Conservation (phyloP, 2,329 filamentous ascomycete genomes). For the Penicillium glabrum region DNA sequence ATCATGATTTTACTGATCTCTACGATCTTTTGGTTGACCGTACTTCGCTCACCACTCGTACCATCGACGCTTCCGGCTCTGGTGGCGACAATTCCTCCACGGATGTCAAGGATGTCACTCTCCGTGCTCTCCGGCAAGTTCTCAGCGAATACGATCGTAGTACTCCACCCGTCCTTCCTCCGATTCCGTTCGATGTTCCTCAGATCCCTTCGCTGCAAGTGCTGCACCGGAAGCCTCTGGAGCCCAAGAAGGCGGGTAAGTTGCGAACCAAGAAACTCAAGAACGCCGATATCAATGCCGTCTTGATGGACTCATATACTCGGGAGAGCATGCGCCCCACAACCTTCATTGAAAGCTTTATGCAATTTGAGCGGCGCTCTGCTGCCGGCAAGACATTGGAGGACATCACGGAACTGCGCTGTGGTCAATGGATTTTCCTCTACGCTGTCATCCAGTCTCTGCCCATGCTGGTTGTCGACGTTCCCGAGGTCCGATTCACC, state of each 20-base stretch:
- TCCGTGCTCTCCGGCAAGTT: constrained; percentile 72
- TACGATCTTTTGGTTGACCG: constrained; percentile 90
- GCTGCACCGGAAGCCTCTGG: constrained; percentile 63
- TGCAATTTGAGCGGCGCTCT: constrained; percentile 48
- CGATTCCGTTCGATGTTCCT: constrained; percentile 86
- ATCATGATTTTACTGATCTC: constrained; percentile 79
- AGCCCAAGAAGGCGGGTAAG: constrained; percentile 72
- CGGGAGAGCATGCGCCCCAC: constrained; percentile 62
- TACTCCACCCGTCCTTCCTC: constrained; percentile 83
- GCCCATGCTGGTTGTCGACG: constrained; percentile 51
- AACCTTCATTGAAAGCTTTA: constrained; percentile 48
- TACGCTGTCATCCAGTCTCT: constrained; percentile 52
- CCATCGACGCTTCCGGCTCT: constrained; percentile 65
- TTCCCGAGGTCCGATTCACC: constrained; percentile 44
- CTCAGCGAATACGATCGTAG: constrained; percentile 87
- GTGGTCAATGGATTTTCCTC: constrained; percentile 53
- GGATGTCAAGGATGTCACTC: constrained; percentile 57
- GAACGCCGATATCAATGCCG: constrained; percentile 71
- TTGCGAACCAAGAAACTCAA: constrained; percentile 71
- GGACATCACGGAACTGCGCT: constrained; percentile 48
- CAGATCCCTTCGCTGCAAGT: constrained; percentile 69
- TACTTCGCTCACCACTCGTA: constrained; percentile 72
- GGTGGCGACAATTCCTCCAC: constrained; percentile 44
- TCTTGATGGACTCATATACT: constrained; percentile 82
- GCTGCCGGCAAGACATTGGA: constrained; percentile 46